Conservation (phyloP, 192 early-diverging fungal species). For the Podila epicladia region DNA sequence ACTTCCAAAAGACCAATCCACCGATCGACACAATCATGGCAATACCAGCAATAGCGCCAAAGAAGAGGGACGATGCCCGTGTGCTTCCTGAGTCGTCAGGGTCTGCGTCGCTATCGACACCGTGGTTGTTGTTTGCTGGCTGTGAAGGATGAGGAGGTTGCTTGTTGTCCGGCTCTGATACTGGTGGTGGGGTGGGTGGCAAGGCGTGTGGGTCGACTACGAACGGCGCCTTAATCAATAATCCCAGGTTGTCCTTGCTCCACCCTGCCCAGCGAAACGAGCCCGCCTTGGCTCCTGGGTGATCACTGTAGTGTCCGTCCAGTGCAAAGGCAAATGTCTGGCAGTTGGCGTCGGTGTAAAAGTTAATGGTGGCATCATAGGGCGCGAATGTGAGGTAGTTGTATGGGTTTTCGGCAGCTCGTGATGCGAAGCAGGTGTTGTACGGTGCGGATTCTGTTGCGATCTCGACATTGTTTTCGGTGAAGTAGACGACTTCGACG, state of each 20-base stretch:
- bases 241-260: constrained; percentile 18
- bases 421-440: constrained; percentile 33
- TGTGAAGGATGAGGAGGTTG: background rate
- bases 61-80: constrained; percentile 14
- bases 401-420: constrained; percentile 24
- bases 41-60: constrained; percentile 22
- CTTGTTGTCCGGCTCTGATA: background rate
- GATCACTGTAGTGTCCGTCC: constrained; percentile 43
- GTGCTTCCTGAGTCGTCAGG: background rate
- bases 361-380: constrained; percentile 46
- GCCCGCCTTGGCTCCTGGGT: constrained; percentile 32
- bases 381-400: constrained; percentile 39
- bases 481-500: constrained; percentile 21
- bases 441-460: constrained; percentile 21
- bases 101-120: background rate
- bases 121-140: background rate
- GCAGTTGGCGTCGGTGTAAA: constrained; percentile 39
- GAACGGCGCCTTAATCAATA: background rate
- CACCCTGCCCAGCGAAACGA: constrained; percentile 45
- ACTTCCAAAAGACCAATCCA: constrained; percentile 33
- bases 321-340: constrained; percentile 35
- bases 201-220: background rate
- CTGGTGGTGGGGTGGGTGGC: background rate
- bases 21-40: constrained; percentile 23
- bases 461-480: constrained; percentile 31